A percentile compares a stretch with the other conserved stretches of the same genome.
phyloP scores from a whole-genome alignment of 805 yeast genomes.

The Candida sithepensis region DNA sequence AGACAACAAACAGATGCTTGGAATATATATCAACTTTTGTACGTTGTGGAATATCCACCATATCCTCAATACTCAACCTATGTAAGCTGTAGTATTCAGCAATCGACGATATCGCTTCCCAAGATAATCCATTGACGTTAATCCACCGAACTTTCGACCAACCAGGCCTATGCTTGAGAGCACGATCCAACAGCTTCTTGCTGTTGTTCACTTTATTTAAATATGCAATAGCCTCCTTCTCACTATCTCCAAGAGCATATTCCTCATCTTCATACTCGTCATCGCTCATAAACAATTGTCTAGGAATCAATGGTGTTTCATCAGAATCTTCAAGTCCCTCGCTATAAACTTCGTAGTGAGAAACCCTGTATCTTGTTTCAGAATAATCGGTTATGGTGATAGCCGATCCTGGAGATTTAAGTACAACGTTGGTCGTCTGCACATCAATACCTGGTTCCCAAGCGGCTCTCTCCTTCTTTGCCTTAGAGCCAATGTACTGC shows the following conservation, averaged over 20 bases:
- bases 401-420: slow-evolving; percentile 50
- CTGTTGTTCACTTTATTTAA: background rate
- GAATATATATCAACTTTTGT: slow-evolving; percentile 55
- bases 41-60: slow-evolving; percentile 60
- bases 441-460: slow-evolving; percentile 63
- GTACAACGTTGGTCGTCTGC: slow-evolving; percentile 45
- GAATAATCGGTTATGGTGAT: slow-evolving; percentile 53
- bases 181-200: slow-evolving; percentile 27
- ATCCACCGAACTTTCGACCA: slow-evolving; percentile 56
- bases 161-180: slow-evolving; percentile 35
- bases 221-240: slow-evolving; percentile 10
- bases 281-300: slow-evolving; percentile 7
- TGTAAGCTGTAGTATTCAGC: slow-evolving; percentile 45
- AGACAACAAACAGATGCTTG: slow-evolving; percentile 47
- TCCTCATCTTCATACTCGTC: slow-evolving; percentile 4
- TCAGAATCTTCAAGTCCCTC: slow-evolving; percentile 7
- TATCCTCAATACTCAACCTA: slow-evolving; percentile 55
- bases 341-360: slow-evolving; percentile 38
- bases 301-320: slow-evolving; percentile 12
- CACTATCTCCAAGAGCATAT: slow-evolving; percentile 9
- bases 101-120: slow-evolving; percentile 53
- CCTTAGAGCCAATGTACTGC: slow-evolving; percentile 35
- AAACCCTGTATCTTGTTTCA: slow-evolving; percentile 39
- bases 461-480: slow-evolving; percentile 40
- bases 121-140: slow-evolving; percentile 56